Evolutionary conservation across 2,329 filamentous ascomycete genomes (phyloP), one percentile per base, ranked within the genome.

Genomic region (Fusarium duplospermum): DNA sequence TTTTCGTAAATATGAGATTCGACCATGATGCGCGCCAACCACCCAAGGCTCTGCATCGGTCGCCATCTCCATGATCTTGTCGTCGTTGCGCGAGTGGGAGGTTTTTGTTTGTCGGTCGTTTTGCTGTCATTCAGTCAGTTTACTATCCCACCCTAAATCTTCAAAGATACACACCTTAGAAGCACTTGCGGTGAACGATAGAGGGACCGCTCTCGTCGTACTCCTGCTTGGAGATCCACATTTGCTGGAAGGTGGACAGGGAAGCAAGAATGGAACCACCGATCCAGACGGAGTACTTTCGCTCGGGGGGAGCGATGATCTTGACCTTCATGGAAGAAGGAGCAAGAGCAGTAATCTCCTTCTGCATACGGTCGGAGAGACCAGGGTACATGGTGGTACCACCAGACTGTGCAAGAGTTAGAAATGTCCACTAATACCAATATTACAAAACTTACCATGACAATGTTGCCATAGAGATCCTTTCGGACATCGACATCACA

Each of bases 161-260:
- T n/a, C n/a, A n/a, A n/a, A n/a, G n/a, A 56, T 61, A 10, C 29
- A 73, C 83, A 92, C 91, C 93, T 98, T 98, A 98, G 93, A 98
- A 98, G 94, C 96, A 98, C 94, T 98, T 98, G 93, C 95, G 94
- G 93, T 98, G 96, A 83, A 98, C 96, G 85, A 98, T 98, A 84
- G 95, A 98, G 82, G 96, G 96, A 89, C 96, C 96, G 87, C 93
- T 96, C 94, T 98, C 96, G 90, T 99, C 96, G 93, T 98, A 98
- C 91, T 98, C 96, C 90, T 99, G 96, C 95, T 99, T 99, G 83
- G 96, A 99, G 93, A 99, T 98, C 96, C 96, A 99, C 96, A 99
- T 99, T 90, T 99, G 96, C 92, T 99, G 96, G 96, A 99, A 99
- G 88, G 96, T 99, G 81, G 96, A 99, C 83, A 99, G 94, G 77